Base-by-base conservation (phyloP, 306 rosid genomes). In the Cicer cuneatum region DNA sequence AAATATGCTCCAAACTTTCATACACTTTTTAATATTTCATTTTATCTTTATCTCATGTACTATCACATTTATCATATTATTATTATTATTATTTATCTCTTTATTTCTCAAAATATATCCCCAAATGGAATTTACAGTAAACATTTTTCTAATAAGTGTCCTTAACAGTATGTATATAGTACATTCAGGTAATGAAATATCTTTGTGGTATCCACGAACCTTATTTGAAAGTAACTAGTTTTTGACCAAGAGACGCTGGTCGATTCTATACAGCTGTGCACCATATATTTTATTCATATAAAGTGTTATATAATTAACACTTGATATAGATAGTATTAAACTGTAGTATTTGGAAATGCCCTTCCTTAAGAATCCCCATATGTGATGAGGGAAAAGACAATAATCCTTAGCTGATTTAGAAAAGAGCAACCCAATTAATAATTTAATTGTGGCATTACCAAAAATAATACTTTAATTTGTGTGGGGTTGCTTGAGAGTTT, bases 231-330 rank as follows among this genome's bases (percentile, higher is more conserved):
- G 42, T 33, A 33, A 59, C 43, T 6, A 59, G 42, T 10, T 18
- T 33, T 59, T 59, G 43, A 59, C 42, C 6, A 33, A 6, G 42
- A 33, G 42, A 59, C 42, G 40, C 13, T 33, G 65, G 65, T 59
- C 65, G 10, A 59, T 59, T 59, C 65, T 33, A 59, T 59, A 59
- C 65, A 59, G 65, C 65, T 59, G 65, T 41, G 19, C 0, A 33
- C 42, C 65, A 33, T 33, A 59, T 59, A 59, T 59, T 29, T 57
- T 57, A 54, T 54, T 4, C n/a, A n/a, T 13, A 5, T 10, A n/a
- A n/a, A n/a, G n/a, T 54, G 59, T 8, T 18, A 10, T 56, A 10
- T 56, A 38, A 21, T 56, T 57, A 39, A 24, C 33, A 57, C 10
- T 57, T 33, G 5, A 29, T 29, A 6, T 33, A 59, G 6, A 12